These are phyloP conservation scores for Urostyla sp. DNA, from an alignment of 73 alveolate genomes.

Conservation along the genomic window DNA sequence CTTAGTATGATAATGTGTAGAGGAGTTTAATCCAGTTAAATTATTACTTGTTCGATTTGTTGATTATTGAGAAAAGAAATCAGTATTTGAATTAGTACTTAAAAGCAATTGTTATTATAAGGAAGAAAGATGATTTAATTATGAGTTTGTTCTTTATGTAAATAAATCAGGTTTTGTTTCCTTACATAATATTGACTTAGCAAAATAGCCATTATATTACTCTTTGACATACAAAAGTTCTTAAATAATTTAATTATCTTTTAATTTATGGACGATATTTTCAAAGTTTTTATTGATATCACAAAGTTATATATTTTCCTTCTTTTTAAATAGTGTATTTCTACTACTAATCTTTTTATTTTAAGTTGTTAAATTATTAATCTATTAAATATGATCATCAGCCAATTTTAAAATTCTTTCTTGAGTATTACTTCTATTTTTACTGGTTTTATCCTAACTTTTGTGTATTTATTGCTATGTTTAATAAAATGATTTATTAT, in stretches of 20 bases:
- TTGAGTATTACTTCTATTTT: slow-evolving; percentile 34
- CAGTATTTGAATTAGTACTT: not conserved
- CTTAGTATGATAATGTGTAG: not conserved
- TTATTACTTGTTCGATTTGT: not conserved
- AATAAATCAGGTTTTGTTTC: too few relatives aligned
- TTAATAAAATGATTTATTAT: too few relatives aligned
- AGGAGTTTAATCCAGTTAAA: too few relatives aligned
- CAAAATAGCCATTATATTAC: slow-evolving; percentile 2
- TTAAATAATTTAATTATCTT: not conserved
- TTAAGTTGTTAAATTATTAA: not conserved
- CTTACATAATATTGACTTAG: too few relatives aligned
- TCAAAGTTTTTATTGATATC: slow-evolving; percentile 1
- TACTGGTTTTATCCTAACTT: too few relatives aligned
- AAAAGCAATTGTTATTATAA: not conserved
- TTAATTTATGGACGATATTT: not conserved
- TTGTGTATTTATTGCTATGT: too few relatives aligned
- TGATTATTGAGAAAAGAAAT: not conserved
- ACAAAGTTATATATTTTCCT: not conserved
- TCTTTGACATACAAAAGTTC: slow-evolving; percentile 1
- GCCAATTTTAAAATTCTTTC: slow-evolving; percentile 20
- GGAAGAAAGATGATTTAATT: not conserved
- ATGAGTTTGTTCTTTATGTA: too few relatives aligned
- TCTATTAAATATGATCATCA: not conserved
- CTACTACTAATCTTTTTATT: not conserved
- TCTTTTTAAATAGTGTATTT: not conserved